Base-by-base conservation (phyloP, 805 yeast species). In the Maudiozyma saulgeensis region DNA sequence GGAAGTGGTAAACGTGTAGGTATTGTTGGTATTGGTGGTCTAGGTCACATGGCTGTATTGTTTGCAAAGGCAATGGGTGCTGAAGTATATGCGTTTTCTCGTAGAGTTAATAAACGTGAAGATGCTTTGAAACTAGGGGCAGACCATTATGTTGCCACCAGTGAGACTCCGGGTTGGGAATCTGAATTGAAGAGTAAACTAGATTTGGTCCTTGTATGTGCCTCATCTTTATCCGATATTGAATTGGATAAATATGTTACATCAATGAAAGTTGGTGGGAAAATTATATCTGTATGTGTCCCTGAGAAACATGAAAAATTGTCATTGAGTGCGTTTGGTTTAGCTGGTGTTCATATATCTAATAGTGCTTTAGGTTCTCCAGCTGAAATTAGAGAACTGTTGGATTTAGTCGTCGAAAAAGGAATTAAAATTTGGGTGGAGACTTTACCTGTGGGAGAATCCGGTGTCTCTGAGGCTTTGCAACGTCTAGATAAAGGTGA, bases 61-160 rank as follows among this genome's bases (percentile, higher is more conserved):
- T 74, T 79, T 52, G 81, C 82, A 38, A 74, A 76, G 54, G 82
- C 82, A 5, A 60, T 80, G 60, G 84, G 84, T 47, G 81, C 82
- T 25, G 73, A 78, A 52, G 84, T 79, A 28, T 70, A 72, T 44
- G 82, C 80, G 3, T 70, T 79, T 57, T 78, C 83, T 16, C 70
- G 84, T 66, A 63, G 72, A 16, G 58, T 63, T n/a, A 56, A 73
- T 42, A 79, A 79, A 67, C 74, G 69, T 57, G 75, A 68, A 41
- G 74, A 76, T 51, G 77, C 82, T n/a, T 7, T 63, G 25, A 59
- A 69, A 49, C 67, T 79, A 61, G 84, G 84, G 49, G 82, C 81
- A 26, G 74, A 74, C 51, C 69, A 68, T 15, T 78, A 70, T 58
- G 58, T 80, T 56, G 82, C 86, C 32, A 80, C 84, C 6, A 66